Percentiles rank a stretch among this genome's conserved stretches.
phyloP scores from a whole-genome alignment of 2,329 filamentous ascomycete genomes.

The Arthrobotrys megalospora region DNA sequence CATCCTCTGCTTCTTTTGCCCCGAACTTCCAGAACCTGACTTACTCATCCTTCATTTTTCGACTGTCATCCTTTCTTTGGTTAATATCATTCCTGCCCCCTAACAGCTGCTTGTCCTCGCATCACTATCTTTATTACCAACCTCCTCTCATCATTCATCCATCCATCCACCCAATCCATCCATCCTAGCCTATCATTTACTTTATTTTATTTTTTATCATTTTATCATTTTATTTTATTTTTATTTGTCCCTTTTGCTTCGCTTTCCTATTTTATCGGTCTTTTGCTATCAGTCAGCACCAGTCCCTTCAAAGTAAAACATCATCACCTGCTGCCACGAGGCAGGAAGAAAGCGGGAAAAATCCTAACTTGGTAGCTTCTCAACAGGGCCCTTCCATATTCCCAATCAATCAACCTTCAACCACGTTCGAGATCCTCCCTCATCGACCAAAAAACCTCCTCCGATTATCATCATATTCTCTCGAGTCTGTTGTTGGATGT shows the following conservation, averaged over 20 bases:
- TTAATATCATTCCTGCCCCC: conserved; percentile 21
- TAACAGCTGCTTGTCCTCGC: neutral
- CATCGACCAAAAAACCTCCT: neutral
- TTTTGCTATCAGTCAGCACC: conserved; percentile 29
- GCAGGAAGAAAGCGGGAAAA: conserved; percentile 33
- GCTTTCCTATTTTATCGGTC: conserved; percentile 14
- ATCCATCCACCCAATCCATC: neutral
- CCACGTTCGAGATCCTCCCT: conserved; percentile 8
- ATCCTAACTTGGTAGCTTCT: conserved; percentile 29
- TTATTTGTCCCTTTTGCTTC: conserved; percentile 17
- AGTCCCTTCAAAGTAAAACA: neutral
- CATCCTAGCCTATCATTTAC: conserved; percentile 26
- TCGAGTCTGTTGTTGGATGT: conserved; percentile 40
- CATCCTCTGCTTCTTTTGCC: conserved; percentile 22
- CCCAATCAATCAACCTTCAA: conserved; percentile 9
- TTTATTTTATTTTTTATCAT: conserved; percentile 15
- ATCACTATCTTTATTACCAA: conserved; percentile 1
- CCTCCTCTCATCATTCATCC: neutral
- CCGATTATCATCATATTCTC: neutral
- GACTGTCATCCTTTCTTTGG: conserved; percentile 13
- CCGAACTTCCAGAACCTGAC: conserved; percentile 31
- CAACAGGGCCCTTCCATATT: conserved; percentile 2
- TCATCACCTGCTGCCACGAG: conserved; percentile 29
- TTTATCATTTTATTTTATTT: neutral
- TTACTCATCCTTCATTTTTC: conserved; percentile 18